Conservation (phyloP, 441 rosid genomes). For the Manihot esculenta region DNA sequence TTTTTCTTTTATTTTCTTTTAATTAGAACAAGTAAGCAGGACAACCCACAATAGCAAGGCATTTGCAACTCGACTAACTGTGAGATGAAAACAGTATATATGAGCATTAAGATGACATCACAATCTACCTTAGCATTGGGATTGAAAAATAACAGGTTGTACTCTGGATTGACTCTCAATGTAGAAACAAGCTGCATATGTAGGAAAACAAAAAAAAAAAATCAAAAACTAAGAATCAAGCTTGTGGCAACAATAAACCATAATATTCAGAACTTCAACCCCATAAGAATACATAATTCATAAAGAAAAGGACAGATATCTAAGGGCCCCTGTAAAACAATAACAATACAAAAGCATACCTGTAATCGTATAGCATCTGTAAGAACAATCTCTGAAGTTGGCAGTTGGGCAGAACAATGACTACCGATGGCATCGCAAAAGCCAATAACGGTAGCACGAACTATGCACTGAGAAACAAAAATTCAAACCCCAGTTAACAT, state of each 20-base stretch:
- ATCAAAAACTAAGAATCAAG: slow-evolving; percentile 19
- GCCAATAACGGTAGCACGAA: slow-evolving; percentile 74
- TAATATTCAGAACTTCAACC: slow-evolving; percentile 15
- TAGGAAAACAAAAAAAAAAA: slow-evolving; percentile 24
- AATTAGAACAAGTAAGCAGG: slow-evolving; percentile 1
- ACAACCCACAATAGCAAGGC: slow-evolving; percentile 12
- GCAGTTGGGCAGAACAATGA: slow-evolving; percentile 42
- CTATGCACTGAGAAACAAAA: slow-evolving; percentile 61
- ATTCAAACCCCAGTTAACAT: slow-evolving; percentile 28
- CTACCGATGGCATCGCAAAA: slow-evolving; percentile 41
- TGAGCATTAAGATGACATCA: slow-evolving; percentile 8
- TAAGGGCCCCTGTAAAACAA: neutral
- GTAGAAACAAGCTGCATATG: slow-evolving; percentile 89
- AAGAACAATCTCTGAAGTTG: slow-evolving; percentile 46
- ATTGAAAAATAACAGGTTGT: slow-evolving; percentile 70
- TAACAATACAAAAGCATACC: slow-evolving; percentile 45
- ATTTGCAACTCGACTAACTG: slow-evolving; percentile 7
- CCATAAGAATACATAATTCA: slow-evolving; percentile 9
- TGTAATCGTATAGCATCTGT: slow-evolving; percentile 81
- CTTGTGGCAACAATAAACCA: neutral
- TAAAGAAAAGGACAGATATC: slow-evolving; percentile 15
- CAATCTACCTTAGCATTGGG: slow-evolving; percentile 79
- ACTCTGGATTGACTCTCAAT: slow-evolving; percentile 75
- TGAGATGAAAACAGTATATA: slow-evolving; percentile 6
- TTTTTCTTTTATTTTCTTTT: neutral